Percentiles rank a stretch among this genome's conserved stretches.
These are phyloP conservation scores for Xanthoceras sorbifolium DNA, from an alignment of 345 rosid species.

Conservation along the genomic window DNA sequence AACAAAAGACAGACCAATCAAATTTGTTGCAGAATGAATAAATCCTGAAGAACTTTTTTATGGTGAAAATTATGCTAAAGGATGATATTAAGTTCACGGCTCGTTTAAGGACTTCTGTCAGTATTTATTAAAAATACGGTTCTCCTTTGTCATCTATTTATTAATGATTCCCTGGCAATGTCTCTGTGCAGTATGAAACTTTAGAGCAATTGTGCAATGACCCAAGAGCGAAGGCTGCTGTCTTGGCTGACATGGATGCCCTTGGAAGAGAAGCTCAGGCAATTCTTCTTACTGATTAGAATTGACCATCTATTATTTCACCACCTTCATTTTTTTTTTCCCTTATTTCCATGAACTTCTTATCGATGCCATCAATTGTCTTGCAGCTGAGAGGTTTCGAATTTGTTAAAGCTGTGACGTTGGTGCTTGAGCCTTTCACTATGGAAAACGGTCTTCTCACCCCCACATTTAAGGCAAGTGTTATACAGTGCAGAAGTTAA, in stretches of 20 bases:
- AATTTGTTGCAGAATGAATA: constrained; percentile 10
- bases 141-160: background rate
- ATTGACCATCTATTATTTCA: background rate
- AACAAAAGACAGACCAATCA: background rate
- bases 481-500: background rate
- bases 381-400: constrained; percentile 89
- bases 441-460: constrained; percentile 86
- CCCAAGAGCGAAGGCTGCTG: constrained; percentile 72
- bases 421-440: constrained; percentile 80
- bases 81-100: background rate
- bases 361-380: constrained; percentile 4
- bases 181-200: constrained; percentile 51
- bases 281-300: constrained; percentile 16
- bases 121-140: background rate
- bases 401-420: constrained; percentile 86
- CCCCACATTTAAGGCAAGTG: constrained; percentile 89
- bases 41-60: background rate
- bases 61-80: background rate
- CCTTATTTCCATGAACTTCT: background rate
- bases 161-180: constrained; percentile 11
- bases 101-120: background rate
- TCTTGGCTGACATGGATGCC: constrained; percentile 79
- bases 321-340: background rate
- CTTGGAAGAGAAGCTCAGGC: constrained; percentile 91
- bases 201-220: constrained; percentile 68